Evolutionary conservation across 148 eudicot species (phyloP).

Genomic region (Pharnaceum exiguum): DNA sequence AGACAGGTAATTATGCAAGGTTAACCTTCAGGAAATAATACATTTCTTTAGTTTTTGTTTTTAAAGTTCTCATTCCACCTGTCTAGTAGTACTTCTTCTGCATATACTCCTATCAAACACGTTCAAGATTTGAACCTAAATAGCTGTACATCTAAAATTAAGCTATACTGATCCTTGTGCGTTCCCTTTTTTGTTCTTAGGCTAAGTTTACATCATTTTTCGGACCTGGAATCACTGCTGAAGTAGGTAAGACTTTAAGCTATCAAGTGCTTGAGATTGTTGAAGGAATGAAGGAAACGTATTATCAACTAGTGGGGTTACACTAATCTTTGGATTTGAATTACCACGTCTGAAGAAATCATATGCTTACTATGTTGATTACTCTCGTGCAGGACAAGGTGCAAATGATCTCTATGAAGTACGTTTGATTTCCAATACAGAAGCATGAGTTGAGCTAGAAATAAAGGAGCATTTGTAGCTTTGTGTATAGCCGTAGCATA

Average conservation of each 20-base stretch:
- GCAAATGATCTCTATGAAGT: slow-evolving; percentile 69
- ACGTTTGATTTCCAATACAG: slow-evolving; percentile 74
- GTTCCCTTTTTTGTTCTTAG: slow-evolving; percentile 30
- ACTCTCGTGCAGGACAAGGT: slow-evolving; percentile 55
- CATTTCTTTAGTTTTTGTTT: no score
- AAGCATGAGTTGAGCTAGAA: slow-evolving; percentile 22
- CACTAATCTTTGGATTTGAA: background rate
- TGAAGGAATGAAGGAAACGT: no score
- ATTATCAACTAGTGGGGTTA: background rate
- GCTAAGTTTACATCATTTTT: slow-evolving; percentile 91
- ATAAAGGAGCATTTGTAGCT: background rate
- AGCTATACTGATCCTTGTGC: background rate
- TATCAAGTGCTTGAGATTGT: background rate
- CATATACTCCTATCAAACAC: no score
- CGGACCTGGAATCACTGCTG: slow-evolving; percentile 92
- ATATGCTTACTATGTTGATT: background rate
- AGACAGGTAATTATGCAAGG: slow-evolving; percentile 60
- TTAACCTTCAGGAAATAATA: no score
- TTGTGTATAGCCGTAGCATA: no score
- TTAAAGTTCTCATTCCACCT: no score
- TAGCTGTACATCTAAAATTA: background rate
- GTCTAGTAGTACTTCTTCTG: no score
- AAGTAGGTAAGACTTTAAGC: slow-evolving; percentile 61
- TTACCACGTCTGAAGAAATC: background rate
- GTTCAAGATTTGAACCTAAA: no score